Conservation (phyloP, 331 rosid species). For the Rosa hybrid region DNA sequence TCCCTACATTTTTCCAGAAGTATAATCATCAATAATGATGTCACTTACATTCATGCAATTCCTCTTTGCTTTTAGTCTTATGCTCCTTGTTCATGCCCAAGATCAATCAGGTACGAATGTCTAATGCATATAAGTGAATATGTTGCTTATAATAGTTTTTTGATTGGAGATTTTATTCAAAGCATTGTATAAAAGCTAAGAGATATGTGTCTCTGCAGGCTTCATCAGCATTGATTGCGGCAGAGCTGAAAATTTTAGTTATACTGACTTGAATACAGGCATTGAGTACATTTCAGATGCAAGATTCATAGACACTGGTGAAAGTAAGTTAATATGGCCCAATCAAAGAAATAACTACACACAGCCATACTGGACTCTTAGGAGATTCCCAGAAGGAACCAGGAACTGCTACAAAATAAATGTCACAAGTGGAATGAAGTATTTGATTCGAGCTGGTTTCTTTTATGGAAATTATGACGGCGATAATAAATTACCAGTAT, state of each 20-base stretch:
- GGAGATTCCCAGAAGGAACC: conserved; percentile 39
- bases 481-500: conserved; percentile 17
- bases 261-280: neutral
- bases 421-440: conserved; percentile 20
- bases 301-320: neutral
- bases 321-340: neutral
- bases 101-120: neutral
- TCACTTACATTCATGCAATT: neutral
- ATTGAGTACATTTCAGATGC: conserved; percentile 11
- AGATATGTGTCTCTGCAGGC: neutral
- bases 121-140: neutral
- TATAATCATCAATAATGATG: neutral
- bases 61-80: neutral
- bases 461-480: conserved; percentile 42
- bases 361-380: conserved; percentile 13
- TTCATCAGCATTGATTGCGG: conserved; percentile 33
- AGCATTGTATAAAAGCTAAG: neutral
- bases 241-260: neutral
- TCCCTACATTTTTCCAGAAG: neutral
- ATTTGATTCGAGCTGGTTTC: conserved; percentile 37
- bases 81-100: neutral
- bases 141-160: neutral
- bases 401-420: conserved; percentile 39
- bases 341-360: neutral
- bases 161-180: neutral